Evolutionary conservation across 305 asterid species (phyloP).

Genomic region (Fraxinus sp.): DNA sequence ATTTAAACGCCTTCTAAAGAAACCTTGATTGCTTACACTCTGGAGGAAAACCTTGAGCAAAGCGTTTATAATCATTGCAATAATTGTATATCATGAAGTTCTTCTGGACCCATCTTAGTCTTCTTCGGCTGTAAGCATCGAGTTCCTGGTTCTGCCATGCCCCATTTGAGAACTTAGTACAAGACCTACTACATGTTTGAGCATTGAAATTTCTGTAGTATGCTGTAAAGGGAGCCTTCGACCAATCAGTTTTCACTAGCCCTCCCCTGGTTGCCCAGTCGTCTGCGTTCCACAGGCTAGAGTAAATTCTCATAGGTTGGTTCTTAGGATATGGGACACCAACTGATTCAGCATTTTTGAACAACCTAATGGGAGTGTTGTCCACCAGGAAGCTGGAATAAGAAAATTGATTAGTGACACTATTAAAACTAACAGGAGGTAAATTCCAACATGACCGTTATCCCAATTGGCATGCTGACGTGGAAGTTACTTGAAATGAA

Average conservation of each 20-base stretch:
- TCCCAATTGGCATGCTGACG: neutral
- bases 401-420: neutral
- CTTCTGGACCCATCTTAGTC: conserved; percentile 85
- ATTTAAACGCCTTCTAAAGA: neutral
- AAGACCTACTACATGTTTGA: conserved; percentile 37
- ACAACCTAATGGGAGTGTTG: conserved; percentile 74
- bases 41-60: conserved; percentile 61
- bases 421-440: neutral
- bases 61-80: conserved; percentile 61
- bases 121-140: conserved; percentile 65
- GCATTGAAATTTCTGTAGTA: conserved; percentile 63
- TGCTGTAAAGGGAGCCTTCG: conserved; percentile 80
- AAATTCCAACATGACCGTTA: neutral
- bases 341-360: conserved; percentile 57
- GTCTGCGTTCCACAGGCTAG: conserved; percentile 85
- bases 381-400: conserved; percentile 69
- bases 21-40: conserved; percentile 45
- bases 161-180: conserved; percentile 40
- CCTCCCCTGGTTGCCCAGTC: conserved; percentile 95
- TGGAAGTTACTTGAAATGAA: neutral
- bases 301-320: conserved; percentile 81
- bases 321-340: conserved; percentile 71
- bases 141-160: conserved; percentile 64
- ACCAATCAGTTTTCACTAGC: conserved; percentile 70
- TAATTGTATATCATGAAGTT: conserved; percentile 84